Base-by-base conservation (phyloP, 768 basidiomycete genomes). In the Lactarius sanguifluus region DNA sequence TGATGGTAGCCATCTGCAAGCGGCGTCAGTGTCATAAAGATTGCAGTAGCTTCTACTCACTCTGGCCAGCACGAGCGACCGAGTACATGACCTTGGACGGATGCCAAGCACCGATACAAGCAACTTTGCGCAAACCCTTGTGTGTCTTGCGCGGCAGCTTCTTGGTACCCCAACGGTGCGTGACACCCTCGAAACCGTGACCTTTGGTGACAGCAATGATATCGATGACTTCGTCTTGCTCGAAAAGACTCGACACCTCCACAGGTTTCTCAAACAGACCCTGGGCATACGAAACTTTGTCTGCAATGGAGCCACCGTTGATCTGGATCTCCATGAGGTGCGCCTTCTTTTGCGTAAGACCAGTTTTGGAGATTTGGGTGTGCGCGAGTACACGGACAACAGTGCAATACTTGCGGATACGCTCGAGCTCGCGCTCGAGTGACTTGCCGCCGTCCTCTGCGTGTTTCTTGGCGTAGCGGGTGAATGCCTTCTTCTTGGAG, bases 401-500 rank as follows among this genome's bases (percentile, higher is more conserved):
- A 65, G 97, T 95, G 87, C 96, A 98, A 85, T 99, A 98, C 81
- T 98, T 98, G 83, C 94, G 92, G 77, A 99, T 98, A 73, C 97
- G 94, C 84, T 98, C 96, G 74, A 99, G 90, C 79, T 99, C 97
- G 76, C 95, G 94, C 69, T 88, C 83, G 73, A 93, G 86, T 62
- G 92, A 92, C 80, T 94, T 94, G 77, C 94, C 94, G 72, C 86
- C 86, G 75, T 95, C 91, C 78, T 98, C 96, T 65, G 96, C 91
- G 78, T 96, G 91, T 83, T 96, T 98, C 89, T 97, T 97, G 78
- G 97, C 96, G 80, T 99, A 99, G 77, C 94, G 94, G 75, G 97
- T 99, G 88, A 98, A 99, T 47, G 97, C 97, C 89, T 99, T 99
- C 88, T 98, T 98, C 92, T 99, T 99, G 59, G 94, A 96, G 73